Percentiles rank a stretch among this genome's conserved stretches.
Conservation (phyloP, 768 basidiomycete species). For the Pulveroboletus sp. region DNA sequence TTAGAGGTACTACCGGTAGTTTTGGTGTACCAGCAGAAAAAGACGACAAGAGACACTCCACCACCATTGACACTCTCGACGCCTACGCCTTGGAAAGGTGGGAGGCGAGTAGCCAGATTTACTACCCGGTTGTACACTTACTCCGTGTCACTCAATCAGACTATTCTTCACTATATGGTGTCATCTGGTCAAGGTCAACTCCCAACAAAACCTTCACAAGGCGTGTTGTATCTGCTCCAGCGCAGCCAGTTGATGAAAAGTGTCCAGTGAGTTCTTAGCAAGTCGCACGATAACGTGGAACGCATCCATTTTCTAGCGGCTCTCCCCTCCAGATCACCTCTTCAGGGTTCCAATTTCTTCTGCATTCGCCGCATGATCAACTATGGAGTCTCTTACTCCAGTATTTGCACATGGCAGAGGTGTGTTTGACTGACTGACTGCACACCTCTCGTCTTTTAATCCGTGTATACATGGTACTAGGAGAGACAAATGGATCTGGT, state of each 20-base stretch:
- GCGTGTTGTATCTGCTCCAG: slow-evolving; percentile 78
- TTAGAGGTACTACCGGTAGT: slow-evolving; percentile 69
- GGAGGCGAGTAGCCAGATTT: slow-evolving; percentile 56
- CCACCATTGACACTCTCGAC: slow-evolving; percentile 62
- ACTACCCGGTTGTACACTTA: neutral
- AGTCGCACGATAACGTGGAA: neutral
- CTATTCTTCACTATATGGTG: slow-evolving; percentile 97
- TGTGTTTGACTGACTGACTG: slow-evolving; percentile 41
- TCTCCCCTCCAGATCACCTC: slow-evolving; percentile 79
- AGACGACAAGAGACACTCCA: slow-evolving; percentile 54
- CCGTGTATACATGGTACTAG: slow-evolving; percentile 34
- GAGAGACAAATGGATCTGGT: slow-evolving; percentile 89
- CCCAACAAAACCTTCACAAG: slow-evolving; percentile 71
- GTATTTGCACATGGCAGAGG: slow-evolving; percentile 84
- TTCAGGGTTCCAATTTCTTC: slow-evolving; percentile 91
- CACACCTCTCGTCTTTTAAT: slow-evolving; percentile 10
- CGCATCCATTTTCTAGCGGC: slow-evolving; percentile 36
- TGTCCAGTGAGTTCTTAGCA: slow-evolving; percentile 46
- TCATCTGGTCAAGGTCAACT: slow-evolving; percentile 80
- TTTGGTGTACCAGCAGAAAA: slow-evolving; percentile 76
- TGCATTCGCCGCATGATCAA: slow-evolving; percentile 91
- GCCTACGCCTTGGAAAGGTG: slow-evolving; percentile 81
- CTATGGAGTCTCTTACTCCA: slow-evolving; percentile 92
- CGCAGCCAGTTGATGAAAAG: slow-evolving; percentile 83
- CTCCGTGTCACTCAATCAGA: slow-evolving; percentile 41